Percentiles rank a stretch among this genome's conserved stretches.
Evolutionary conservation across 805 yeast genomes (phyloP).

Genomic region (Metschnikowia continentalis): DNA sequence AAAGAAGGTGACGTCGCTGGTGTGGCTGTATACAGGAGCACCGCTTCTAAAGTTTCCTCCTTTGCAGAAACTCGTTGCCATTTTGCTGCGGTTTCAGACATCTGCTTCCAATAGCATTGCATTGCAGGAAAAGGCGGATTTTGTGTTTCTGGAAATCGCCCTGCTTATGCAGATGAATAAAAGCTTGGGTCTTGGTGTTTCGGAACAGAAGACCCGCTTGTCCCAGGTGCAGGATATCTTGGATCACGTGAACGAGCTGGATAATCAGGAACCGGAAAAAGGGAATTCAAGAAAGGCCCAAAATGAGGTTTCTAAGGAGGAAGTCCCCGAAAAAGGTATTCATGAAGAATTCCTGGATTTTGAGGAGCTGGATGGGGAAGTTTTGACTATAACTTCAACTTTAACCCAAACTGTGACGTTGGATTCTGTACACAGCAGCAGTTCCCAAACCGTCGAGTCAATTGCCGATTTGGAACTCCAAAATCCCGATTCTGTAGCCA

Average conservation of each 20-base stretch:
- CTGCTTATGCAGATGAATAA: conserved; percentile 6
- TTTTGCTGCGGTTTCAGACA: conserved; percentile 4
- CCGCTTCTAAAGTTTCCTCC: background rate
- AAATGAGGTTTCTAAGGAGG: background rate
- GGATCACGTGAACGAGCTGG: conserved; percentile 6
- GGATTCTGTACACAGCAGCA: background rate
- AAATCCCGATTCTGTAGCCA: background rate
- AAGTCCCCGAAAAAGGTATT: background rate
- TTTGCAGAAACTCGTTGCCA: background rate
- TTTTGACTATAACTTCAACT: conserved; percentile 1
- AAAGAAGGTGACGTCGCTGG: background rate
- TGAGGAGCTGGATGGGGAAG: background rate
- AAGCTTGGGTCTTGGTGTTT: background rate
- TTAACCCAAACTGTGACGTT: conserved; percentile 10
- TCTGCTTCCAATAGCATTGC: conserved; percentile 6
- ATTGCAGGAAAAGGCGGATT: conserved; percentile 14
- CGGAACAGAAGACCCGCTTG: conserved; percentile 3
- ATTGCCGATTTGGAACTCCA: too few relatives aligned
- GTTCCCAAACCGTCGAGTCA: too few relatives aligned
- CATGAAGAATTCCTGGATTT: background rate
- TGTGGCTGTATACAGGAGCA: background rate
- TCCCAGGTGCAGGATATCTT: conserved; percentile 7
- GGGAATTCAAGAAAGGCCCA: background rate
- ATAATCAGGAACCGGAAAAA: background rate
- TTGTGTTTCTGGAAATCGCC: conserved; percentile 10